Percentiles rank a stretch among this genome's conserved stretches.
These are phyloP conservation scores for Dendrothele bispora DNA, from an alignment of 768 basidiomycete genomes.

Conservation along the genomic window DNA sequence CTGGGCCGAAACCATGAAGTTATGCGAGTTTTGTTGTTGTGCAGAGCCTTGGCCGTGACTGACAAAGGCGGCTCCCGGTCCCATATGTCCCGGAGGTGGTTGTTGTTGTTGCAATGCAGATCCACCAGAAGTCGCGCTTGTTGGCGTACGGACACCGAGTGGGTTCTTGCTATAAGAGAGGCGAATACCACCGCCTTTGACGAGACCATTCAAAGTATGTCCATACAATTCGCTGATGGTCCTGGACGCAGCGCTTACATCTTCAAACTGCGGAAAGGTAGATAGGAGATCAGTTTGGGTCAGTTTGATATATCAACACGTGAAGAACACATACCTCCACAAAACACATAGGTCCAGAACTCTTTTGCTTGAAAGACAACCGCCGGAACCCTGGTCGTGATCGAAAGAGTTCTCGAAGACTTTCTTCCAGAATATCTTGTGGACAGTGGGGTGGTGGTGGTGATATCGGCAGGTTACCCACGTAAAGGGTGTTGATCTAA, in stretches of 20 bases:
- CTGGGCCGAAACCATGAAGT: constrained; percentile 6
- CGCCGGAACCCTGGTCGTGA: constrained; percentile 84
- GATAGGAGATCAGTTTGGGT: neutral
- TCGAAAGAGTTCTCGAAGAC: constrained; percentile 78
- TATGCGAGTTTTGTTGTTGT: neutral
- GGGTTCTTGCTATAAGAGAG: constrained; percentile 98
- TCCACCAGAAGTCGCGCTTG: constrained; percentile 47
- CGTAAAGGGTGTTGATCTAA: constrained; percentile 96
- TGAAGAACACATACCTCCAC: constrained; percentile 69
- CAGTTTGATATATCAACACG: neutral
- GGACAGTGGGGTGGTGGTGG: constrained; percentile 71
- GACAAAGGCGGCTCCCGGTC: neutral
- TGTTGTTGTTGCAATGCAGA: constrained; percentile 45
- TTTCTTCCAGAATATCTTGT: constrained; percentile 83
- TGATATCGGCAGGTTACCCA: constrained; percentile 92
- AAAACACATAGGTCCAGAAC: constrained; percentile 98
- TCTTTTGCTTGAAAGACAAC: constrained; percentile 93
- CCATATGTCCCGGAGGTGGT: constrained; percentile 10
- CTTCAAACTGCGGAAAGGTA: constrained; percentile 69
- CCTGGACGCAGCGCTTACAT: constrained; percentile 78
- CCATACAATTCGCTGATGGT: constrained; percentile 93
- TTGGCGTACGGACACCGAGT: constrained; percentile 86
- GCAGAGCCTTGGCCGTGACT: neutral
- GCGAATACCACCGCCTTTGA: constrained; percentile 95
- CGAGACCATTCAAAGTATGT: constrained; percentile 83